phyloP scores from a whole-genome alignment of 108 stramenopile species.

The Pseudonitzschia delicatissima region DNA sequence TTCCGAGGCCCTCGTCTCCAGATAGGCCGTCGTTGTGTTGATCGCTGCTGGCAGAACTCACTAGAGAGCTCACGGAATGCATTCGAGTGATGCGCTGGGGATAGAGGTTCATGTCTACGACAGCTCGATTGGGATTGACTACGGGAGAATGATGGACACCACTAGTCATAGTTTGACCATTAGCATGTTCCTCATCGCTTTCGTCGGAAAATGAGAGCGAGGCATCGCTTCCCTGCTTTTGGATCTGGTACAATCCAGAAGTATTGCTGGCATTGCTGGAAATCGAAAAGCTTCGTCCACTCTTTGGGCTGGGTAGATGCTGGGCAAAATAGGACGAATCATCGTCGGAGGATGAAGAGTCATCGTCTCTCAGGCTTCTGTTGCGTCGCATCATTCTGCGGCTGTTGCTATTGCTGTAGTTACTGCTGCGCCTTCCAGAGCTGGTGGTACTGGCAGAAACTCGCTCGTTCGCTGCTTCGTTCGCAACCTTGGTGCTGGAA shows the following conservation, averaged over 20 bases:
- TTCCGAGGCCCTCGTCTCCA: background rate
- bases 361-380: conserved; percentile 19
- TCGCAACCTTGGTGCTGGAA: background rate
- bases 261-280: conserved; percentile 30
- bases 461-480: background rate
- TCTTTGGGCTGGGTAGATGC: conserved; percentile 47
- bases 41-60: conserved; percentile 35
- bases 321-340: conserved; percentile 56
- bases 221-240: conserved; percentile 36
- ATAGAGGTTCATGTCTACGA: conserved; percentile 31
- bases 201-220: conserved; percentile 61
- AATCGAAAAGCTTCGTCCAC: conserved; percentile 34
- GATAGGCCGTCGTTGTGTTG: conserved; percentile 1
- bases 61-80: conserved; percentile 52
- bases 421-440: background rate
- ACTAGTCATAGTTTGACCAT: background rate
- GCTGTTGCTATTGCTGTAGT: no score
- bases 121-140: conserved; percentile 15
- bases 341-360: conserved; percentile 40
- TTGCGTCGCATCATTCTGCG: no score
- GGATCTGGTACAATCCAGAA: conserved; percentile 16
- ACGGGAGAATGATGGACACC: conserved; percentile 22
- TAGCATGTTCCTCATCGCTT: conserved; percentile 36
- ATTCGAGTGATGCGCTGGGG: conserved; percentile 43
- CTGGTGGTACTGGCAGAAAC: background rate